Percentiles rank a stretch among this genome's conserved stretches.
phyloP scores from a whole-genome alignment of 768 basidiomycete genomes.

The Tephrocybe sp. region DNA sequence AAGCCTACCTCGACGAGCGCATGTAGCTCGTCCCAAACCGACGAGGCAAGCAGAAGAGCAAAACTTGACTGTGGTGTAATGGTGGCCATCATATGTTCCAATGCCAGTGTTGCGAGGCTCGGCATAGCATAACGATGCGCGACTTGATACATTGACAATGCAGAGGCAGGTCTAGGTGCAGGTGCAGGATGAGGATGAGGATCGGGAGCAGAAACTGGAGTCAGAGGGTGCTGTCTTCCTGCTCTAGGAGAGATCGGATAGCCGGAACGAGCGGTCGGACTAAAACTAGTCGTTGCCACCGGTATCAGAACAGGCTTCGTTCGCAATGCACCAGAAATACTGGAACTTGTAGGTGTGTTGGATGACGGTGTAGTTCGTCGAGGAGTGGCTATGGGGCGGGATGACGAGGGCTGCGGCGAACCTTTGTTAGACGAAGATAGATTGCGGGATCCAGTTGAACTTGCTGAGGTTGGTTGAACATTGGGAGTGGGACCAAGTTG shows the following conservation, averaged over 20 bases:
- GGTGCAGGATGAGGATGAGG: conserved; percentile 73
- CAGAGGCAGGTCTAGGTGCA: conserved; percentile 64
- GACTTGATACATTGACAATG: conserved; percentile 73
- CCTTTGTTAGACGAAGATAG: conserved; percentile 5
- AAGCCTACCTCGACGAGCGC: conserved; percentile 54
- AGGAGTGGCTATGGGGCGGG: conserved; percentile 18
- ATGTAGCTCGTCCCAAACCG: conserved; percentile 65
- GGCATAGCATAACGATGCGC: conserved; percentile 76
- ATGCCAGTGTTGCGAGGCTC: conserved; percentile 60
- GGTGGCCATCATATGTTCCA: conserved; percentile 72
- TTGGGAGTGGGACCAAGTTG: conserved; percentile 21
- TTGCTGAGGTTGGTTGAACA: conserved; percentile 18
- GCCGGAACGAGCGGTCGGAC: conserved; percentile 31
- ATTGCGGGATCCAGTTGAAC: conserved; percentile 8
- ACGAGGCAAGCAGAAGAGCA: conserved; percentile 66
- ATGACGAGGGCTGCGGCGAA: conserved; percentile 1
- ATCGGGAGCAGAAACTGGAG: conserved; percentile 43
- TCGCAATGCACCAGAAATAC: conserved; percentile 25
- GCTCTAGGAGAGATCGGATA: conserved; percentile 51
- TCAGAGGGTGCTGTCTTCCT: conserved; percentile 35
- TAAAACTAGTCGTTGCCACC: conserved; percentile 30
- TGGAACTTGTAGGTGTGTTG: conserved; percentile 10
- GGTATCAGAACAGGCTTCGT: conserved; percentile 44
- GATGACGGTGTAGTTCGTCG: conserved; percentile 25
- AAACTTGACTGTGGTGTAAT: conserved; percentile 68